Percentiles rank a stretch among this genome's conserved stretches.
These are phyloP conservation scores for Scutellaria minor DNA, from an alignment of 257 asterid species.

Conservation along the genomic window DNA sequence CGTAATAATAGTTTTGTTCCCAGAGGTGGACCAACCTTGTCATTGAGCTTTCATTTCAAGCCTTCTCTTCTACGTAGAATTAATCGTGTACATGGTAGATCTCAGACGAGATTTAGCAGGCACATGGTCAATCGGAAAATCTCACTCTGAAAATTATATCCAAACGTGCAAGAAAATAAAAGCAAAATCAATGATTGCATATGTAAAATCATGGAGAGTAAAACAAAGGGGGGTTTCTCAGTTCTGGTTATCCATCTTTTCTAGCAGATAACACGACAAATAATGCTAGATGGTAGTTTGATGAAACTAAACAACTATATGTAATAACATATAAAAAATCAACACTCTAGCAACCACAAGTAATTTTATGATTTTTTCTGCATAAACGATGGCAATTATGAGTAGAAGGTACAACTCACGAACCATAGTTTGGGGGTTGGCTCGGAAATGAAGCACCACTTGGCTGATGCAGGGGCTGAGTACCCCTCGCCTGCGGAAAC, in stretches of 20 bases:
- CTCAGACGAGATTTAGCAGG: not conserved
- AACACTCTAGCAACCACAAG: conserved; percentile 8
- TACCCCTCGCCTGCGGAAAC: conserved; percentile 37
- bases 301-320: conserved; percentile 15
- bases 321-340: not conserved
- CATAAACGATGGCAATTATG: not conserved
- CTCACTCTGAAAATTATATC: not conserved
- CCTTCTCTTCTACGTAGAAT: not conserved
- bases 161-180: not conserved
- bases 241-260: not conserved
- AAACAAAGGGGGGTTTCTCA: not conserved
- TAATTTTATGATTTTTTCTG: not conserved
- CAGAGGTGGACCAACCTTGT: conserved; percentile 1
- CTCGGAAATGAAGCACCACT: conserved; percentile 47
- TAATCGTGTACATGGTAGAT: not conserved
- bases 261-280: not conserved
- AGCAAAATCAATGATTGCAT: conserved; percentile 18
- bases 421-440: conserved; percentile 50
- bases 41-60: conserved; percentile 15
- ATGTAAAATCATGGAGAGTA: not conserved
- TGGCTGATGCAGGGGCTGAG: conserved; percentile 48
- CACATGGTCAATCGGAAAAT: not conserved
- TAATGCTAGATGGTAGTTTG: conserved; percentile 11
- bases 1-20: conserved; percentile 22
- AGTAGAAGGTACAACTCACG: conserved; percentile 34